Evolutionary conservation across 2,329 filamentous ascomycete species (phyloP).

Genomic region (Alternaria infectoria): DNA sequence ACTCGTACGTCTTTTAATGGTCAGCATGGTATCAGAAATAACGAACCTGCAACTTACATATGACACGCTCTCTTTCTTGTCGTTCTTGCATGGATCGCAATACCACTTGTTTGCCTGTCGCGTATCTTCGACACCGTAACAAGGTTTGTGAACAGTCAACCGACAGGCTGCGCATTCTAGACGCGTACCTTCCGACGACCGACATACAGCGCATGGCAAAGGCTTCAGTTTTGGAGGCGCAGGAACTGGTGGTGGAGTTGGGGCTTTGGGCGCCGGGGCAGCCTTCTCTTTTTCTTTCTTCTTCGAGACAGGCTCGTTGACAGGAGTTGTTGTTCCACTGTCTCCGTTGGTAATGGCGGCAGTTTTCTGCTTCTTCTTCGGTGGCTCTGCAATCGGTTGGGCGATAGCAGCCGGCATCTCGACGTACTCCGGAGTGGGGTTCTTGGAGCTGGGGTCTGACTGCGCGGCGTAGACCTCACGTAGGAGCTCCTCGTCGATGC

Average conservation of each 20-base stretch:
- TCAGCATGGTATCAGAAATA: conserved; percentile 18
- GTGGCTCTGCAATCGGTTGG: conserved; percentile 53
- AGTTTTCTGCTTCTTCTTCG: conserved; percentile 67
- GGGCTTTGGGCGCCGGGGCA: conserved; percentile 55
- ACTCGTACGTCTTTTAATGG: conserved; percentile 76
- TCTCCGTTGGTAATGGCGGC: conserved; percentile 53
- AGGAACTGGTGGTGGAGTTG: conserved; percentile 68
- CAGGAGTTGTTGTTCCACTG: conserved; percentile 54
- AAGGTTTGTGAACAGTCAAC: conserved; percentile 87
- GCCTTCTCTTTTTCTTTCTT: conserved; percentile 49
- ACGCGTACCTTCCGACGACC: conserved; percentile 64
- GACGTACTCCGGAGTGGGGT: conserved; percentile 34
- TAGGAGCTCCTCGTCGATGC: conserved; percentile 90
- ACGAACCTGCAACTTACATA: conserved; percentile 65
- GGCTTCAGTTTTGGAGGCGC: conserved; percentile 79
- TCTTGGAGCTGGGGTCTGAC: conserved; percentile 35
- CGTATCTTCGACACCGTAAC: conserved; percentile 82
- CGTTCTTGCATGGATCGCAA: conserved; percentile 95
- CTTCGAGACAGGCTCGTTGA: conserved; percentile 48
- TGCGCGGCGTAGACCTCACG: conserved; percentile 63
- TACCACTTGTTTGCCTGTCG: conserved; percentile 79
- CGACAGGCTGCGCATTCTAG: conserved; percentile 87
- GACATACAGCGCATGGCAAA: conserved; percentile 86
- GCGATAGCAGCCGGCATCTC: conserved; percentile 32
- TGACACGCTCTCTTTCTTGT: conserved; percentile 90